Evolutionary conservation across 139 green algal genomes (phyloP), one percentile per base, ranked within the genome.

Genomic region (Gonium pectorale): DNA sequence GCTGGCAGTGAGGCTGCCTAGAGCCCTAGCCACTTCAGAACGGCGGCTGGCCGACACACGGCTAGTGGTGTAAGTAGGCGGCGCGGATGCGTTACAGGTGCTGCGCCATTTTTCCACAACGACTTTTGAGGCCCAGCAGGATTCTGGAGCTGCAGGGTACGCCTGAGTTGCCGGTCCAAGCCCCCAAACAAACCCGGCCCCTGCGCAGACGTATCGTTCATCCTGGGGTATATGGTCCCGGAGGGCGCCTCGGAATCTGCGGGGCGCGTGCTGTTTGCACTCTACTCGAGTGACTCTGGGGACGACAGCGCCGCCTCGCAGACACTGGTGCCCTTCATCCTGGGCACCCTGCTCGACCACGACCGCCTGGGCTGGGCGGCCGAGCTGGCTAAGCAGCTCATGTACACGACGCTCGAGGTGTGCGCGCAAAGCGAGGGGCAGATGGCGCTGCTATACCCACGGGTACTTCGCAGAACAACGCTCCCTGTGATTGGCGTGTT

Each of bases 281-380:
- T 85, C 22, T 85, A 85, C 51, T 78, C 64, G 22, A 66, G 43
- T 38, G 77, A 71, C 7, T 22, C 56, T 0, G 19, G 41, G 40
- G 75, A 82, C 19, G 75, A 82, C 59, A 51, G 59, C 41, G 75
- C 75, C 41, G 75, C 75, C 5, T 67, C 72, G 31, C 75, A 75
- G 79, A 77, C 79, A 46, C 79, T 85, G 64, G 79, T 85, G 64
- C 79, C 79, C 49, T 85, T 85, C 79, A 78, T 85, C 49, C 66
- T 85, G 46, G 79, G 79, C 44, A 85, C 79, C 3, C 79, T 85
- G 29, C 17, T 85, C 8, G 79, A 85, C 79, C 64, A 75, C 46
- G 46, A 67, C 64, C 46, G 54, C 3, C 31, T 37, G 5, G 62
- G 3, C 43, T 73, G 62, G 77, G 77, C 77, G 26, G 64, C 59